Conservation (phyloP, 139 green algal genomes). For the Desmodesmus armatus region DNA sequence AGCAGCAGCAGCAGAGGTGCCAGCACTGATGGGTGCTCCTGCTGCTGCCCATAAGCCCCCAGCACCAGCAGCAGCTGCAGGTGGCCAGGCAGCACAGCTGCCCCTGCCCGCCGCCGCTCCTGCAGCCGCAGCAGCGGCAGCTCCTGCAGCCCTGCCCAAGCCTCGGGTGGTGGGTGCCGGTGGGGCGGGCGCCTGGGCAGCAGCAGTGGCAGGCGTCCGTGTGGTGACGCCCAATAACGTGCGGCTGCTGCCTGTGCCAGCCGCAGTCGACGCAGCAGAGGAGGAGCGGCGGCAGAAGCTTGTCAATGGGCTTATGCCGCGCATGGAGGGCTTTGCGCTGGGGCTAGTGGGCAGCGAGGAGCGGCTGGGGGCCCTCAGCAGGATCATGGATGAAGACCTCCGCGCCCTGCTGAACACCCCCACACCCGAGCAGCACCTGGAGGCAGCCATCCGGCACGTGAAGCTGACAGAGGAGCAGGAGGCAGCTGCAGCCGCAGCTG, state of each 20-base stretch:
- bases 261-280: neutral
- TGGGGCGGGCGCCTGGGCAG: constrained; percentile 12
- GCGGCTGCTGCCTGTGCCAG: constrained; percentile 3
- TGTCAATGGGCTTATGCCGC: constrained; percentile 10
- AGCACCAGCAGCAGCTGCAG: constrained; percentile 1
- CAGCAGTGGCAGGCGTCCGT: neutral
- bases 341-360: neutral
- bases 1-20: neutral
- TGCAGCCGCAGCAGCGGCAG: neutral
- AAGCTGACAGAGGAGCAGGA: neutral
- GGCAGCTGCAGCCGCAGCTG: neutral
- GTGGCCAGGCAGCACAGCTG: no score
- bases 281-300: neutral
- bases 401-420: constrained; percentile 3
- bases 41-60: neutral
- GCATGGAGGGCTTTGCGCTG: constrained; percentile 19
- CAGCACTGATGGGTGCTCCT: neutral
- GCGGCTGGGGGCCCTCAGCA: neutral
- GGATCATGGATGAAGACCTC: constrained; percentile 26
- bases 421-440: constrained; percentile 20
- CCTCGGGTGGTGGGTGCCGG: neutral
- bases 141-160: neutral
- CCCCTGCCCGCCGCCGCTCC: neutral
- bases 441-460: constrained; percentile 33
- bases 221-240: constrained; percentile 25